These are phyloP conservation scores for Brettanomyces sp. DNA, from an alignment of 805 yeast genomes.

Conservation along the genomic window DNA sequence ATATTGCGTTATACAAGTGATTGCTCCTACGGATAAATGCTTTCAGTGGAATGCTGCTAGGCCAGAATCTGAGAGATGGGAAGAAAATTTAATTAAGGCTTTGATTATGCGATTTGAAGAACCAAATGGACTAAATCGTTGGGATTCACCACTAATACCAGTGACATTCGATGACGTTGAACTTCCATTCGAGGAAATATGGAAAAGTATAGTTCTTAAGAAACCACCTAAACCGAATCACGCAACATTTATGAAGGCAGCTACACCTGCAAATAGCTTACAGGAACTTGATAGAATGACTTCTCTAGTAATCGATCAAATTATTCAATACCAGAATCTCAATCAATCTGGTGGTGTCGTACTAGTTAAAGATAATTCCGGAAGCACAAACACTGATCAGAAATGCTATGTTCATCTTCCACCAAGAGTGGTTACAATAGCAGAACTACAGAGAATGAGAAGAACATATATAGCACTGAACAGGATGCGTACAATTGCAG, in stretches of 20 bases:
- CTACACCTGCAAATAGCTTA: slow-evolving; percentile 64
- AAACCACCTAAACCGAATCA: slow-evolving; percentile 70
- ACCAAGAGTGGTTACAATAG: slow-evolving; percentile 43
- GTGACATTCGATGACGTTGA: slow-evolving; percentile 46
- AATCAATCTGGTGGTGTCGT: slow-evolving; percentile 40
- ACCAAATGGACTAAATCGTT: slow-evolving; percentile 73
- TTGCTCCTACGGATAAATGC: slow-evolving; percentile 57
- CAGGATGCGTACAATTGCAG: slow-evolving; percentile 66
- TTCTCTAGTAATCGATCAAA: slow-evolving; percentile 49
- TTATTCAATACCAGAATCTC: slow-evolving; percentile 54
- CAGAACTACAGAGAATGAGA: slow-evolving; percentile 76
- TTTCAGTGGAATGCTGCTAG: slow-evolving; percentile 46
- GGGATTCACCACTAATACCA: slow-evolving; percentile 91
- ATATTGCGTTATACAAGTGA: slow-evolving; percentile 72
- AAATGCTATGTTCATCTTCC: slow-evolving; percentile 48
- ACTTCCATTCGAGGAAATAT: slow-evolving; percentile 58
- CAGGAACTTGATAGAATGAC: slow-evolving; percentile 73
- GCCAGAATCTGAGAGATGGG: slow-evolving; percentile 43
- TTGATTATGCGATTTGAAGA: slow-evolving; percentile 85
- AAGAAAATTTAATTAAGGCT: slow-evolving; percentile 51
- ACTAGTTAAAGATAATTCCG: slow-evolving; percentile 27
- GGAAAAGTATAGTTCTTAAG: slow-evolving; percentile 51
- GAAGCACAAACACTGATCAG: slow-evolving; percentile 20
- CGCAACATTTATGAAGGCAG: slow-evolving; percentile 77
- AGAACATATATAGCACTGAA: slow-evolving; percentile 78